phyloP scores from a whole-genome alignment of 192 early-diverging fungal species.

The Coemansia sp. region DNA sequence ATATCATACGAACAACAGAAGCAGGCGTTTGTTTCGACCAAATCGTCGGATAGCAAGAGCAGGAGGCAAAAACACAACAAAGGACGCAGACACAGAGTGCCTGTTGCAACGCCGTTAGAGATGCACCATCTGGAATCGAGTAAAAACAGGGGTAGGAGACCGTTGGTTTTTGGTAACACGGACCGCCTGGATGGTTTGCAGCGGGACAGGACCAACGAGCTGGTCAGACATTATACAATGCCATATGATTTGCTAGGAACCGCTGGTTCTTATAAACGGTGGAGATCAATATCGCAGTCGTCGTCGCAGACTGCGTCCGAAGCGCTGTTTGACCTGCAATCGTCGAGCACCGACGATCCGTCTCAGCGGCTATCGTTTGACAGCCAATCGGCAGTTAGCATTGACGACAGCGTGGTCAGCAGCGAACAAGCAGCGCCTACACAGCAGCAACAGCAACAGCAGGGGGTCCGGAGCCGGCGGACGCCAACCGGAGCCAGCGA shows the following conservation, averaged over 20 bases:
- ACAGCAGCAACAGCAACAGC: neutral
- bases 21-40: neutral
- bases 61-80: too few relatives aligned
- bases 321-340: neutral
- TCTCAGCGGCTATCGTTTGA: conserved; percentile 14
- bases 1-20: neutral
- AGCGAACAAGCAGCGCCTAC: neutral
- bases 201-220: conserved; percentile 19
- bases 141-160: neutral
- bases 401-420: conserved; percentile 31
- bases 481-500: neutral
- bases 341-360: neutral
- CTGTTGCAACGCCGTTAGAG: neutral
- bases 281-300: neutral
- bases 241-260: neutral
- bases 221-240: conserved; percentile 41
- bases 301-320: neutral
- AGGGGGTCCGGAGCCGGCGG: neutral
- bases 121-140: neutral
- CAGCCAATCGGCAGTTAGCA: conserved; percentile 27
- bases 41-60: too few relatives aligned
- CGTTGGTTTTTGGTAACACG: neutral
- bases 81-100: too few relatives aligned
- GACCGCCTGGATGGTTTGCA: neutral
- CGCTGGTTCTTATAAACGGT: neutral